Conservation (phyloP, 2,329 filamentous ascomycete species). For the Xylaria sp. region DNA sequence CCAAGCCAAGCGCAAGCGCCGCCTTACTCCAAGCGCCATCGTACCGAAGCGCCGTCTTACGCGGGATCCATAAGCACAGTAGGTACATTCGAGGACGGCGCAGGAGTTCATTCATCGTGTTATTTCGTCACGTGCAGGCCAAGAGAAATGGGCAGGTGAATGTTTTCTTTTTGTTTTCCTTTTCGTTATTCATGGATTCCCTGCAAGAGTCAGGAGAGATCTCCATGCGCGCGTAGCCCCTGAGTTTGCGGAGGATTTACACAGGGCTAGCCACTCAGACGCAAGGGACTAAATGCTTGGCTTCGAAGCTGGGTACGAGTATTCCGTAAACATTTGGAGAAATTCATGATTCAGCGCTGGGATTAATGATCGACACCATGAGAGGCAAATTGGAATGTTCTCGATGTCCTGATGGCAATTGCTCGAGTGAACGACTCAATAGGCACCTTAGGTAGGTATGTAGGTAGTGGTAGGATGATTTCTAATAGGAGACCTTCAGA, state of each 20-base stretch:
- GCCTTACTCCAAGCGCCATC: not conserved
- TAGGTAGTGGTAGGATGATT: too few species aligned
- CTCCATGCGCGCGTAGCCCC: not conserved
- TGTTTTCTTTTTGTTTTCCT: not conserved
- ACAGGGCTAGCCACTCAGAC: conserved; percentile 10
- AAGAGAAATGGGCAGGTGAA: not conserved
- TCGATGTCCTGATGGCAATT: not conserved
- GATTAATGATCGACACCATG: not conserved
- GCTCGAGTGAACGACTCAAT: not conserved
- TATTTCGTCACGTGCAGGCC: conserved; percentile 4
- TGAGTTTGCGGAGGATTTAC: conserved; percentile 2
- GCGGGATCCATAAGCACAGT: not conserved
- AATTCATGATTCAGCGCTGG: not conserved
- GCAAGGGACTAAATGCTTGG: not conserved
- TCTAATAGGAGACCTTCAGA: not conserved
- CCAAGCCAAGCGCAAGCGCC: not conserved
- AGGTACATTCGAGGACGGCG: not conserved
- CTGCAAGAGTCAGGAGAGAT: conserved; percentile 2
- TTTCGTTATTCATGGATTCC: not conserved
- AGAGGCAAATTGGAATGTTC: not conserved
- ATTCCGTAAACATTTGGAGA: not conserved
- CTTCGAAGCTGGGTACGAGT: not conserved
- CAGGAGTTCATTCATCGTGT: not conserved
- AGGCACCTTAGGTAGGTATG: too few species aligned
- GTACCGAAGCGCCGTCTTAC: conserved; percentile 1